Evolutionary conservation across 2,329 filamentous ascomycete genomes (phyloP).

Genomic region (Teratosphaeria epicoccoides): DNA sequence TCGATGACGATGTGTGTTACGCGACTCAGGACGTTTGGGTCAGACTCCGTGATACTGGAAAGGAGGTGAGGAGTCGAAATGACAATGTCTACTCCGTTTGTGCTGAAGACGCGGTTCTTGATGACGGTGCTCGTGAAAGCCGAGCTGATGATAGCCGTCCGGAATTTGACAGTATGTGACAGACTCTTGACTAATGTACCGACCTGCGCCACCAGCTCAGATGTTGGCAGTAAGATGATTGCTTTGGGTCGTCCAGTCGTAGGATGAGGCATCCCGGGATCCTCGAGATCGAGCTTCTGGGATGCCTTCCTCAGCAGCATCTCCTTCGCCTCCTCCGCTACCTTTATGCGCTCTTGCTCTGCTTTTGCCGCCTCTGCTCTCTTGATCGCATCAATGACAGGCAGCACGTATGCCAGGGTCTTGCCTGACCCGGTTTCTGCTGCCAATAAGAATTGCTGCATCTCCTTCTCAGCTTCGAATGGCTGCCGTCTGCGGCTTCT

Average conservation of each 20-base stretch:
- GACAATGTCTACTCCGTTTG: constrained; percentile 71
- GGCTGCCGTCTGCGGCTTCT: constrained; percentile 16
- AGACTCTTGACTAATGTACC: constrained; percentile 69
- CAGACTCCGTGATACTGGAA: constrained; percentile 73
- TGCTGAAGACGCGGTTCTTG: constrained; percentile 70
- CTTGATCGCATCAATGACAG: constrained; percentile 77
- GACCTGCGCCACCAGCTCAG: constrained; percentile 85
- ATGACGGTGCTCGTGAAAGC: constrained; percentile 68
- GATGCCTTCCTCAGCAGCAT: constrained; percentile 26
- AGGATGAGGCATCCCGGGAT: constrained; percentile 57
- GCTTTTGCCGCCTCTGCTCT: constrained; percentile 50
- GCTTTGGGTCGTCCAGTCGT: constrained; percentile 70
- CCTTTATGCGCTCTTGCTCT: constrained; percentile 27
- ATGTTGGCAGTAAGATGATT: constrained; percentile 80
- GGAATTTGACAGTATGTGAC: constrained; percentile 78
- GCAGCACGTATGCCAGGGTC: constrained; percentile 84
- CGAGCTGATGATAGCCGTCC: constrained; percentile 71
- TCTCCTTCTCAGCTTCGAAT: constrained; percentile 29
- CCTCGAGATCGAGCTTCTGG: constrained; percentile 46
- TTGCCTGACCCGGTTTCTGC: constrained; percentile 97
- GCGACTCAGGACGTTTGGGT: constrained; percentile 86
- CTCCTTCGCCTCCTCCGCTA: constrained; percentile 13
- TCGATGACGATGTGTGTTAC: constrained; percentile 84
- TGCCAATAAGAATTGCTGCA: constrained; percentile 67
- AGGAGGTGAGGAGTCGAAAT: constrained; percentile 84